Conservation (phyloP, 169 alveolate genomes). For the Cardiosporidium cionae region DNA sequence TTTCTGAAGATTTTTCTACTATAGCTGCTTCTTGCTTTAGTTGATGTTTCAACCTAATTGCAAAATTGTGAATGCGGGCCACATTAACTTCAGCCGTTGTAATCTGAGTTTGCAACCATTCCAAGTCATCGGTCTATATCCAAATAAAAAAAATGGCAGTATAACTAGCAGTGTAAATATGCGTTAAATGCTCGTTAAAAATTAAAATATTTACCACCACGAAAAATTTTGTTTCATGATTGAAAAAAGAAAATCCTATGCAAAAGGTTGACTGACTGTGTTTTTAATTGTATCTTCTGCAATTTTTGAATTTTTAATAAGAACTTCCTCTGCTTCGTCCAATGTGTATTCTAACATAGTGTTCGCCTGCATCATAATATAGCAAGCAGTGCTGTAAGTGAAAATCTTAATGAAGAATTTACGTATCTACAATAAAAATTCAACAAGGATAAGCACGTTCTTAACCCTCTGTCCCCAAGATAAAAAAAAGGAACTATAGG, state of each 20-base stretch:
- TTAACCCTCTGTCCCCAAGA: too few relatives aligned
- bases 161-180: neutral
- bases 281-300: conserved; percentile 45
- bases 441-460: too few relatives aligned
- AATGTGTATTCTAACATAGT: conserved; percentile 74
- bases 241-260: neutral
- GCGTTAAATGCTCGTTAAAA: neutral
- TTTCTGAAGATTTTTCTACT: neutral
- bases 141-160: neutral
- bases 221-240: neutral
- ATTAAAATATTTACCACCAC: neutral
- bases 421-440: too few relatives aligned
- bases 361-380: conserved; percentile 58
- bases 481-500: too few relatives aligned
- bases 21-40: conserved; percentile 30
- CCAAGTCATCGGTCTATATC: conserved; percentile 56
- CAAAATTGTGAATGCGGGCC: conserved; percentile 75
- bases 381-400: neutral
- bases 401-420: too few relatives aligned
- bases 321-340: conserved; percentile 67
- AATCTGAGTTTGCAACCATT: conserved; percentile 68
- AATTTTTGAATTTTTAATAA: conserved; percentile 51
- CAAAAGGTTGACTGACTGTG: conserved; percentile 24
- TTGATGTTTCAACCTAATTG: conserved; percentile 54
- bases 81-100: conserved; percentile 74